Conservation (phyloP, 108 stramenopile genomes). For the Cylindrotheca closterium region DNA sequence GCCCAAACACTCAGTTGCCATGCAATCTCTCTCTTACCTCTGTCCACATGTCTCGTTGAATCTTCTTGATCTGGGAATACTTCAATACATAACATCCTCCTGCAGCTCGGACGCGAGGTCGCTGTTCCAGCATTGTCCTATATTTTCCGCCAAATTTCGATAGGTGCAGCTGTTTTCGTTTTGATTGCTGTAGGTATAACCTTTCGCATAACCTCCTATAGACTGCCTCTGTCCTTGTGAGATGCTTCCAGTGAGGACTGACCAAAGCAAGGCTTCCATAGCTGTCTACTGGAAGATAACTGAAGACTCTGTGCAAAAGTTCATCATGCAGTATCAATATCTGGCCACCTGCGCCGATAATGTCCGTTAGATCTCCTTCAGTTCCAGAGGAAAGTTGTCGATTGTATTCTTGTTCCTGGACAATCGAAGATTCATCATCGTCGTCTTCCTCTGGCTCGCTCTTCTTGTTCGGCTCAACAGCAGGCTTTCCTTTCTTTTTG, state of each 20-base stretch:
- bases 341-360: slow-evolving; percentile 51
- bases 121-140: slow-evolving; percentile 68
- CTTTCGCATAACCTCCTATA: slow-evolving; percentile 72
- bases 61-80: slow-evolving; percentile 48
- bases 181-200: slow-evolving; percentile 72
- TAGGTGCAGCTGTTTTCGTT: slow-evolving; percentile 61
- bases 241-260: slow-evolving; percentile 73
- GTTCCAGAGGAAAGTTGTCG: not conserved
- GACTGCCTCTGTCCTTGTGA: slow-evolving; percentile 70
- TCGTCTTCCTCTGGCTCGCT: slow-evolving; percentile 36
- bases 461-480: slow-evolving; percentile 4
- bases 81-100: slow-evolving; percentile 78
- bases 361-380: slow-evolving; percentile 45
- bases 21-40: slow-evolving; percentile 31
- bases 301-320: slow-evolving; percentile 63
- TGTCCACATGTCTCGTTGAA: slow-evolving; percentile 86
- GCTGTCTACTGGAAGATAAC: slow-evolving; percentile 65
- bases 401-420: slow-evolving; percentile 16
- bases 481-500: slow-evolving; percentile 5
- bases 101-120: slow-evolving; percentile 72
- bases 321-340: slow-evolving; percentile 71
- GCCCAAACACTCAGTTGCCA: not conserved
- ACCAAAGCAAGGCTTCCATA: slow-evolving; percentile 65
- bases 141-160: slow-evolving; percentile 64
- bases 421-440: slow-evolving; percentile 41